Evolutionary conservation across 176 grass and related monocot genomes (phyloP).

Genomic region (Carex littledalei): DNA sequence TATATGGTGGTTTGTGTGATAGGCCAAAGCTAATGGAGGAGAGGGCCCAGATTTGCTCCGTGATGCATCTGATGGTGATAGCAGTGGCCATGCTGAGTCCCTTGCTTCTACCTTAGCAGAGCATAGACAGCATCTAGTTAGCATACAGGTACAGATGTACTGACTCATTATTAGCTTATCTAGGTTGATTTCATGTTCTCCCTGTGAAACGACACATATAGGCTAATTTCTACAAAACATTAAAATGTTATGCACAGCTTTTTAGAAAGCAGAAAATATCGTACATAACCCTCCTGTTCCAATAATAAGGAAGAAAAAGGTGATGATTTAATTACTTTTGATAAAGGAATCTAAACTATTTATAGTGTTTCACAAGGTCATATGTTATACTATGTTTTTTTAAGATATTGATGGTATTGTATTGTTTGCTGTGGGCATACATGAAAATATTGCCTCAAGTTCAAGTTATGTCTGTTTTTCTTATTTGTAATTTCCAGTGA

Average conservation of each 20-base stretch:
- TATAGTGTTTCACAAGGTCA: neutral
- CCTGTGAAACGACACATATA: neutral
- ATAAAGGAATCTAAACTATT: neutral
- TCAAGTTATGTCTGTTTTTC: neutral
- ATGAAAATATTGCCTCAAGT: neutral
- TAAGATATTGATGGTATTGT: neutral
- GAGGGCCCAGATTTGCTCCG: constrained; percentile 93
- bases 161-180: constrained; percentile 1
- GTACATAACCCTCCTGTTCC: neutral
- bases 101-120: constrained; percentile 82
- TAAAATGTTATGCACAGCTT: neutral
- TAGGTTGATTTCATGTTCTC: neutral
- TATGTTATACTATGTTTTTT: neutral
- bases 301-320: neutral
- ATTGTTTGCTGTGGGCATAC: neutral
- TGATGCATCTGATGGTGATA: constrained; percentile 54
- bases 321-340: neutral
- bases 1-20: neutral
- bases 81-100: constrained; percentile 80
- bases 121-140: constrained; percentile 96
- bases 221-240: neutral
- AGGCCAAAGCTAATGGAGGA: constrained; percentile 95
- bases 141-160: constrained; percentile 69
- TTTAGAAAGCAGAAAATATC: neutral
- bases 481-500: neutral